Evolutionary conservation across 345 rosid species (phyloP), one percentile per base, ranked within the genome.

Genomic region (Lumnitzera littorea): DNA sequence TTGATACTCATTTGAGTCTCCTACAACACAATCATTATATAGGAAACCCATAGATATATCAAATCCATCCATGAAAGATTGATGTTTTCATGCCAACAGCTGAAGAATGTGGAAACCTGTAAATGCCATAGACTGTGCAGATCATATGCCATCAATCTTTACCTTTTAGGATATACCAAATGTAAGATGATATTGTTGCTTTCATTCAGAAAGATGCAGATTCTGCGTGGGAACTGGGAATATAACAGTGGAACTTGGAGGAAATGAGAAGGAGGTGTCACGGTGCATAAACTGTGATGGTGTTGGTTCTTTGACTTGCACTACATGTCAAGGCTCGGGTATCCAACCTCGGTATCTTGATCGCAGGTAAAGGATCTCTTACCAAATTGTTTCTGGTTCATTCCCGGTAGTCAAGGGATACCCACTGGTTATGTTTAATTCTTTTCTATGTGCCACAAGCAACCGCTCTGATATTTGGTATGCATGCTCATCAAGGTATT

Each of bases 261-360:
- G 86, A 16, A 86, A 67, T 46, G 89, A 86, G 67, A 89, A 81
- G 63, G 97, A 90, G 75, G 84, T 81, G 41, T 94, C 97, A 0
- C 57, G 17, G 58, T 94, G 97, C 63, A 84, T 94, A 48, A 90
- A 94, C 57, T 88, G 99, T 29, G 89, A 87, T 0, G 91, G 95
- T 41, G 79, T 53, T 58, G 99, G 96, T 70, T 86, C 95, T 27
- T 83, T 84, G 67, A 87, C 97, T 2, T 94, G 99, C 69, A 94
- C 97, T 47, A 94, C 97, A 67, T 94, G 99, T 73, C 97, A 88
- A 77, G 96, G 99, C 74, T 70, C 78, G 13, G 96, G 96, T 58
- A 84, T 90, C 80, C 99, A 94, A 74, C 99, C 97, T 56, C 87
- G 99, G 23, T 94, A 88, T 80, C 97, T 94, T 54, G 99, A 94